Evolutionary conservation across 805 yeast species (phyloP).

Genomic region (Candida morakotiae): DNA sequence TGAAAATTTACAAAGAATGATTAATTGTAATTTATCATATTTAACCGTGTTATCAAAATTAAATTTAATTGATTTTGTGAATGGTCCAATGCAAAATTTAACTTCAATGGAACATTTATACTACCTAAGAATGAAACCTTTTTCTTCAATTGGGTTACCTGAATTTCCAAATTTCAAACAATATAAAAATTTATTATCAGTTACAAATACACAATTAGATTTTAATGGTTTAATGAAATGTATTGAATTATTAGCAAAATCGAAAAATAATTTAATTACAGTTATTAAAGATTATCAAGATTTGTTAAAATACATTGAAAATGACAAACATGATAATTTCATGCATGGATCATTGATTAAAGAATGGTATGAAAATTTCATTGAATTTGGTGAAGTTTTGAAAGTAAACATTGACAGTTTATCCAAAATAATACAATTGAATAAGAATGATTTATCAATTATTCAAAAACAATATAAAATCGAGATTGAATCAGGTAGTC

Average conservation of each 20-base stretch:
- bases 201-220: constrained; percentile 5
- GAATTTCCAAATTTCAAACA: constrained; percentile 49
- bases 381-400: constrained; percentile 14
- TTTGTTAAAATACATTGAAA: constrained; percentile 4
- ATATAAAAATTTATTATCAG: constrained; percentile 14
- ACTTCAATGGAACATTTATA: constrained; percentile 22
- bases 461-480: constrained; percentile 8
- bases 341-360: constrained; percentile 4
- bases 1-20: constrained; percentile 14
- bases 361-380: constrained; percentile 18
- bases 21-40: constrained; percentile 17
- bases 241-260: constrained; percentile 6
- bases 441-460: constrained; percentile 6
- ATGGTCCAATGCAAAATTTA: constrained; percentile 19
- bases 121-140: constrained; percentile 68
- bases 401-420: constrained; percentile 5
- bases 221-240: constrained; percentile 5
- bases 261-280: constrained; percentile 1
- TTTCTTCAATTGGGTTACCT: constrained; percentile 78
- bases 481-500: constrained; percentile 14
- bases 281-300: background rate
- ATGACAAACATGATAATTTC: constrained; percentile 3
- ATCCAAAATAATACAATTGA: constrained; percentile 4
- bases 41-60: constrained; percentile 17
- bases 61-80: constrained; percentile 17